A percentile compares a stretch with the other conserved stretches of the same genome.
These are phyloP conservation scores for Blastobotrys robertii DNA, from an alignment of 805 yeast genomes.

Conservation along the genomic window DNA sequence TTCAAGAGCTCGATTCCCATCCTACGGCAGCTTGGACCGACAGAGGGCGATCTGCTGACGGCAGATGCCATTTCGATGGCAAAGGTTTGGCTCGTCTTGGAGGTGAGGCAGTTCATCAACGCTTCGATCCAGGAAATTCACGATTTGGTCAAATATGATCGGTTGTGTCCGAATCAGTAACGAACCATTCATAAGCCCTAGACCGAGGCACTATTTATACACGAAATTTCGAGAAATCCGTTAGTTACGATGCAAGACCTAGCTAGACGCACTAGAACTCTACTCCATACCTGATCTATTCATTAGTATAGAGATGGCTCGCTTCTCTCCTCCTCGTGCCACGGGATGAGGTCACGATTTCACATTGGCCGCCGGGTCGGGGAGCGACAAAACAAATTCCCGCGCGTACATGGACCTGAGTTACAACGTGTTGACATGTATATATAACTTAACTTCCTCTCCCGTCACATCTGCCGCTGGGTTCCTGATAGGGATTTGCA, in stretches of 20 bases:
- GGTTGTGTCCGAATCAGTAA: conserved; percentile 54
- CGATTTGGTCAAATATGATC: conserved; percentile 51
- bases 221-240: too few relatives aligned
- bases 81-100: conserved; percentile 85
- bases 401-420: background rate
- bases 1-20: conserved; percentile 91
- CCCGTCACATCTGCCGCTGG: too few relatives aligned
- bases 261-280: too few relatives aligned
- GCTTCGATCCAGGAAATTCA: conserved; percentile 68
- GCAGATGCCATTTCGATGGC: conserved; percentile 63
- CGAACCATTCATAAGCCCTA: too few relatives aligned
- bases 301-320: too few relatives aligned
- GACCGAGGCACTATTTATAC: too few relatives aligned
- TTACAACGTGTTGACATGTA: background rate
- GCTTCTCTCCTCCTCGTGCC: too few relatives aligned
- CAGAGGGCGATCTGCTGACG: conserved; percentile 30
- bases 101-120: conserved; percentile 74
- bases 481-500: background rate
- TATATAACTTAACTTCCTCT: background rate
- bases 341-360: background rate
- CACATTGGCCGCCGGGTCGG: background rate
- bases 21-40: conserved; percentile 59
- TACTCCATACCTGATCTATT: too few relatives aligned
- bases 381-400: background rate
- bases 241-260: too few relatives aligned